Base-by-base conservation (phyloP, 2,329 filamentous ascomycete species). In the Myriosclerotinia duriaeana region DNA sequence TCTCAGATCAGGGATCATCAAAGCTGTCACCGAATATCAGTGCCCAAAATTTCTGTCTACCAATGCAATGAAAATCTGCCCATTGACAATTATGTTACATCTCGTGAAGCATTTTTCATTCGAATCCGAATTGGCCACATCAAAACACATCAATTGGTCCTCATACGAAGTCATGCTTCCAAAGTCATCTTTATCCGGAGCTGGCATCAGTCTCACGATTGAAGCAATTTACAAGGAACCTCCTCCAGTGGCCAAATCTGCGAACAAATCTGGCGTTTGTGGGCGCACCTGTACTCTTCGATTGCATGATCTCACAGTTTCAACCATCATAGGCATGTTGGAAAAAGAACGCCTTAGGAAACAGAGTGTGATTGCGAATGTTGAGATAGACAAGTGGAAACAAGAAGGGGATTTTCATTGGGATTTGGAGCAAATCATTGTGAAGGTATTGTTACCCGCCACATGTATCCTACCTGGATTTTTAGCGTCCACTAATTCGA, bases 321-420 rank as follows among this genome's bases (percentile, higher is more conserved):
- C 89, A 36, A 87, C 86, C 42, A 76, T 93, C 60, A 85, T 93
- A 56, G 90, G 90, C 0, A 84, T 93, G 38, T 92, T 93, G 72
- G 76, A 80, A 30, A 89, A 92, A 72, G 90, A 93, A 81, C 80
- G 90, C 69, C 70, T 78, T 46, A 83, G 81, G 4, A 89, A 86
- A 77, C 90, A 93, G 78, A 83, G 89, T 62, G 83, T 92, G 1
- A 78, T 89, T 20, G 82, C 85, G 12, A 88, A 84, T 66, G 75
- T 91, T 14, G 84, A 85, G 75, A 78, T 92, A 60, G 87, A 91
- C 48, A 58, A n/a, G 11, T 76, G 71, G 69, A 36, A 53, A 30
- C 52, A 53, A 11, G 83, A 55, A 74, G 76, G 77, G 26, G 85
- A 92, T 74, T 77, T 79, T 22, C 86, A 87, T 74, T 76, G 78